Conservation (phyloP, 805 yeast species). For the Yamadazyma phyllophila region DNA sequence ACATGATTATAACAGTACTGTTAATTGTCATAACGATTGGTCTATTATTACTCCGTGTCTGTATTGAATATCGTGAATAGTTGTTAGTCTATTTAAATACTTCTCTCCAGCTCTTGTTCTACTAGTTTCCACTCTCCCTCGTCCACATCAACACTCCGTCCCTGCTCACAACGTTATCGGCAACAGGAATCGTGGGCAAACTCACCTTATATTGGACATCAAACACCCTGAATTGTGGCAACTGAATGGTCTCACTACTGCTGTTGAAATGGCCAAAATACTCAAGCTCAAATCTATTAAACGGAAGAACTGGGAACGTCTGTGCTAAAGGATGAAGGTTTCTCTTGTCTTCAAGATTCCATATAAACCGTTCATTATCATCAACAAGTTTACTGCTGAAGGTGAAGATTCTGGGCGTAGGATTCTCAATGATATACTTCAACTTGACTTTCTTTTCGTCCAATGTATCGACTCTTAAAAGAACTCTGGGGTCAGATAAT, state of each 20-base stretch:
- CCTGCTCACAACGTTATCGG: conserved; percentile 16
- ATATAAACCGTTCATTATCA: conserved; percentile 19
- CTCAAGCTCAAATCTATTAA: conserved; percentile 45
- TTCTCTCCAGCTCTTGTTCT: too few relatives aligned
- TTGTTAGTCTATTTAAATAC: too few relatives aligned
- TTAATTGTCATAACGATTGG: too few relatives aligned
- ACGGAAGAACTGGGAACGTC: conserved; percentile 60
- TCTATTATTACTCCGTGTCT: too few relatives aligned
- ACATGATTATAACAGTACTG: too few relatives aligned
- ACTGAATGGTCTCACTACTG: conserved; percentile 19
- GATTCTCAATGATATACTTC: conserved; percentile 64
- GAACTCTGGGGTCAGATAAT: conserved; percentile 65
- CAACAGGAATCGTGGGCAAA: conserved; percentile 42
- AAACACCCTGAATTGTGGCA: conserved; percentile 65
- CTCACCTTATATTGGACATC: conserved; percentile 68
- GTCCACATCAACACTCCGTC: conserved; percentile 14
- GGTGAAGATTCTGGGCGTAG: conserved; percentile 66
- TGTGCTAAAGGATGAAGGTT: conserved; percentile 32
- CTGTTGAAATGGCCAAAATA: conserved; percentile 23
- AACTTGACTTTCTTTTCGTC: conserved; percentile 26
- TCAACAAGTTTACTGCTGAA: conserved; percentile 49
- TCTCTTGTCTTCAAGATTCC: conserved; percentile 23
- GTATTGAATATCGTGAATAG: too few relatives aligned
- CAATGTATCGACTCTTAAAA: conserved; percentile 35
- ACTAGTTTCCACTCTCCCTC: too few relatives aligned